Base-by-base conservation (phyloP, 2,329 filamentous ascomycete genomes). In the Aphanocladium album region DNA sequence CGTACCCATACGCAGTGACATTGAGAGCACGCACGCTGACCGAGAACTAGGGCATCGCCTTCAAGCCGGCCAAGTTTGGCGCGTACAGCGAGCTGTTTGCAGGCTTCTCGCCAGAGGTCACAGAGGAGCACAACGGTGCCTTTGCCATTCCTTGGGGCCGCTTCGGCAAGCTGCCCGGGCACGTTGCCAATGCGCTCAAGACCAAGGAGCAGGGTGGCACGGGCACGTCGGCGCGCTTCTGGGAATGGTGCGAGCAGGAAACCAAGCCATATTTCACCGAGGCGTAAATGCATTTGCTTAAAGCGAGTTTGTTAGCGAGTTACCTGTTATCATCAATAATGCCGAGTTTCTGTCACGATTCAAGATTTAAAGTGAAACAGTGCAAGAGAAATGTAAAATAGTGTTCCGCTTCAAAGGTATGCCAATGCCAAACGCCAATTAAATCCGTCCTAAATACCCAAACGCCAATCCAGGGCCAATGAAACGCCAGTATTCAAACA, bases 41-140 rank as follows among this genome's bases (percentile, higher is more conserved):
- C 39, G 17, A 43, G 14, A 43, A 43, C 12, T 8, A 55, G 37
- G 12, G 21, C 14, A 14, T 55, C 14, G 17, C 45, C 2, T 30
- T 46, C 14, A 64, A 69, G 52, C 66, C 69, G 3, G 12, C 65
- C 2, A 8, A 33, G 27, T 49, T 23, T n/a, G 43, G 41, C 21
- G 56, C 56, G 9, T 43, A 50, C 5, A 50, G 43, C 14, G 46
- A 58, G 19, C 45, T 64, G 25, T 50, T 63, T 17, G 59, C 21
- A 57, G 56, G 46, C 33, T 50, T 35, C 21, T 61, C 27, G 47
- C 70, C 72, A 0, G 73, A 78, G 0, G 67, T 79, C 16, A 75
- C 71, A 1, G 41, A 68, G 2, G 72, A 73, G 50, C 69, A 71
- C 25, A 64, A 65, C 9, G 69, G 68, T n/a, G 14, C 23, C 19